Conservation (phyloP, 352 stramenopile species). For the Phytopythium boreale region DNA sequence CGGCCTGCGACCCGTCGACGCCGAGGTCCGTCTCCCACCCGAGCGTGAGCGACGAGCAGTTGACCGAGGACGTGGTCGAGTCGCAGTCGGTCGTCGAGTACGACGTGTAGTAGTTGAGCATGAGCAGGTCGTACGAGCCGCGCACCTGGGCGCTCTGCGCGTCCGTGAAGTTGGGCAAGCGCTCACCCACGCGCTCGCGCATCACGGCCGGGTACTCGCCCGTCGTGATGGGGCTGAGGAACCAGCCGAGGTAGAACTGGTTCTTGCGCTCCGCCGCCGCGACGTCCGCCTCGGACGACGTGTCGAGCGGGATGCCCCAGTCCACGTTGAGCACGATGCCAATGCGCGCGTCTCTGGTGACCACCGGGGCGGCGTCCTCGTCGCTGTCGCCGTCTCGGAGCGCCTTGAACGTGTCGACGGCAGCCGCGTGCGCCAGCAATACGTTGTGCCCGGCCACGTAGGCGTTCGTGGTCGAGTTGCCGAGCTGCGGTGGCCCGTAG, state of each 20-base stretch:
- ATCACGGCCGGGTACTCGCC: slow-evolving; percentile 93
- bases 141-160: slow-evolving; percentile 65
- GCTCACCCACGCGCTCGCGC: slow-evolving; percentile 69
- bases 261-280: slow-evolving; percentile 80
- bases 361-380: slow-evolving; percentile 11
- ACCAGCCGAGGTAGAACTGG: no score
- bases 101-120: slow-evolving; percentile 92
- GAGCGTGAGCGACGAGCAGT: slow-evolving; percentile 28
- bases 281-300: slow-evolving; percentile 30
- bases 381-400: slow-evolving; percentile 19
- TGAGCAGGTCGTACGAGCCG: slow-evolving; percentile 90
- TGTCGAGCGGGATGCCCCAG: slow-evolving; percentile 69
- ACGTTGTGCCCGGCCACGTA: no score
- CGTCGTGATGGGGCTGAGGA: slow-evolving; percentile 85
- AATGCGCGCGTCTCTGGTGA: slow-evolving; percentile 59
- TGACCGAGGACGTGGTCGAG: slow-evolving; percentile 25
- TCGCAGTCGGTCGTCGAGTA: slow-evolving; percentile 47
- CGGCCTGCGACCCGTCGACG: slow-evolving; percentile 29
- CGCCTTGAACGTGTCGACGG: slow-evolving; percentile 77
- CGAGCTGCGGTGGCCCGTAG: no score
- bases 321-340: slow-evolving; percentile 91
- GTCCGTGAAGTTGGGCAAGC: slow-evolving; percentile 85
- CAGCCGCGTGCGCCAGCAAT: slow-evolving; percentile 87
- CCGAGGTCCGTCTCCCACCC: slow-evolving; percentile 44
- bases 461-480: no score